These are phyloP conservation scores for Tetragonia tetragonoides DNA, from an alignment of 148 eudicot genomes.

Conservation along the genomic window DNA sequence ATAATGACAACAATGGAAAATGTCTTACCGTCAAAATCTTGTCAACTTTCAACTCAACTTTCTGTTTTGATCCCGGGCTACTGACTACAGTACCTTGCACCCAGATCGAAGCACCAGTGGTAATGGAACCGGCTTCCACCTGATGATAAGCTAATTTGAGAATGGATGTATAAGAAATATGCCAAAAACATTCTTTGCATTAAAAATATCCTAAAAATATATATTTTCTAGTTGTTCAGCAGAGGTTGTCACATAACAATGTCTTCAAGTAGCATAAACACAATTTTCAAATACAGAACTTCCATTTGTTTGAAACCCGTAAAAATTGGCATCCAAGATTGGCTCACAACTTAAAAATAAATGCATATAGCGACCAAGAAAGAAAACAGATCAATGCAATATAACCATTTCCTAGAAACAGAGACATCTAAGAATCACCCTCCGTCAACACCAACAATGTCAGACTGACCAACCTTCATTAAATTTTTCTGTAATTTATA, in stretches of 20 bases:
- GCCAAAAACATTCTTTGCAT: background rate
- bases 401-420: background rate
- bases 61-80: constrained; percentile 95
- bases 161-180: background rate
- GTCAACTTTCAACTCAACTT: constrained; percentile 75
- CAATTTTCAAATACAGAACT: background rate
- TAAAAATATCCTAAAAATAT: too few species aligned
- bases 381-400: background rate
- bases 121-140: constrained; percentile 73
- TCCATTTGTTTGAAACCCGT: background rate
- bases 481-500: background rate
- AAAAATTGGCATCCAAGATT: background rate
- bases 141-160: constrained; percentile 32
- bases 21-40: constrained; percentile 63
- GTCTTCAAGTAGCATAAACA: background rate
- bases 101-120: constrained; percentile 88
- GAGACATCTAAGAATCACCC: background rate
- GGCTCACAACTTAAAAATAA: background rate
- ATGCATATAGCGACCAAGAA: background rate
- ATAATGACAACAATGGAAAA: constrained; percentile 7
- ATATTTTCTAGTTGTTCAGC: background rate
- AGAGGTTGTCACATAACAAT: background rate
- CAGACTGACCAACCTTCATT: background rate
- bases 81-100: constrained; percentile 71
- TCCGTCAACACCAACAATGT: background rate